phyloP scores from a whole-genome alignment of 805 yeast species.

The Sungouiella blattae region DNA sequence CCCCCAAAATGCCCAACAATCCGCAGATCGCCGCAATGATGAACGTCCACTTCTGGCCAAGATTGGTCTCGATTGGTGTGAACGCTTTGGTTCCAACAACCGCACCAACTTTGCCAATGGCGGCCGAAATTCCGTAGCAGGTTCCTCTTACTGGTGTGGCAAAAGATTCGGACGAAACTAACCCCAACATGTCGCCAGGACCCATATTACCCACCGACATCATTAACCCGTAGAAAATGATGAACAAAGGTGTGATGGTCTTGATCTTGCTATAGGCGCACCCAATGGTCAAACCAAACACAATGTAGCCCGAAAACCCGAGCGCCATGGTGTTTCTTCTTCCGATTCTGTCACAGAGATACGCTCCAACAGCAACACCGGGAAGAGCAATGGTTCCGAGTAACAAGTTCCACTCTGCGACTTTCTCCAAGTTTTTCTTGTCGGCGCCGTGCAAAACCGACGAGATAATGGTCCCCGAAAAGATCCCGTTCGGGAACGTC shows the following conservation, averaged over 20 bases:
- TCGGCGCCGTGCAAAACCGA: conserved; percentile 56
- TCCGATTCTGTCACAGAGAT: conserved; percentile 82
- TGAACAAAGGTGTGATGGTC: conserved; percentile 69
- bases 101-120: conserved; percentile 88
- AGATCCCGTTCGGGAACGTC: conserved; percentile 82
- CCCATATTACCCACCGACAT: conserved; percentile 88
- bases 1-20: conserved; percentile 63
- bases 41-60: conserved; percentile 73
- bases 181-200: conserved; percentile 89
- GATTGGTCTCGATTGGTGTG: conserved; percentile 66
- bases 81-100: conserved; percentile 86
- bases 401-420: conserved; percentile 91
- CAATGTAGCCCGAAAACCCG: conserved; percentile 83
- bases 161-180: conserved; percentile 79
- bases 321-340: conserved; percentile 72
- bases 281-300: conserved; percentile 77
- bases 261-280: conserved; percentile 55
- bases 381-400: conserved; percentile 86
- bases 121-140: conserved; percentile 89
- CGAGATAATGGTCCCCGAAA: conserved; percentile 67
- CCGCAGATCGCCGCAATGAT: conserved; percentile 79
- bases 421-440: conserved; percentile 50
- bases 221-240: conserved; percentile 85
- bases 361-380: conserved; percentile 86
- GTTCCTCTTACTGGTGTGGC: conserved; percentile 89